These are phyloP conservation scores for Pittosporum tobira DNA, from an alignment of 129 eudicot species.

Conservation along the genomic window DNA sequence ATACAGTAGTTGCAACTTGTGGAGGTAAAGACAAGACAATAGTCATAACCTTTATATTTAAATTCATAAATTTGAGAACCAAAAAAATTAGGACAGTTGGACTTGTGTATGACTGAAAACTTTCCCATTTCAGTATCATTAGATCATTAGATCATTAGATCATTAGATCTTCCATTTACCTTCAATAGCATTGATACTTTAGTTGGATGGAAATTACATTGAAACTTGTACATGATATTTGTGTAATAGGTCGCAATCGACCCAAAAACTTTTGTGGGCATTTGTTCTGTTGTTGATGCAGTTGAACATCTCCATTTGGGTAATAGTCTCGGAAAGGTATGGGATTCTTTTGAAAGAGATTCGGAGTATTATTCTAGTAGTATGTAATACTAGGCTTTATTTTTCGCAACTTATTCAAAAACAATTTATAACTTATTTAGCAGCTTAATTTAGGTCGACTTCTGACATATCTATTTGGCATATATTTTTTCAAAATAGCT, in stretches of 20 bases:
- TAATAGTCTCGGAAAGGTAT: constrained; percentile 91
- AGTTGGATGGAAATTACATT: too few species aligned
- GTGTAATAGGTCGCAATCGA: constrained; percentile 52
- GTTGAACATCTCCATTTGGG: constrained; percentile 97
- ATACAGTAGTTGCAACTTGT: constrained; percentile 90
- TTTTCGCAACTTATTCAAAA: too few species aligned
- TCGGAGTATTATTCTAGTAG: neutral
- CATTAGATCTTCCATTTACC: neutral
- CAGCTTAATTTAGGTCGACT: too few species aligned
- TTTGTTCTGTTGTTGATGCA: constrained; percentile 82
- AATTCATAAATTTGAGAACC: neutral
- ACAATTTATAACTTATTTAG: too few species aligned
- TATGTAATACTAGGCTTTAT: neutral
- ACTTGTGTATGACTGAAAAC: neutral
- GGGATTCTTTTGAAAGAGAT: neutral
- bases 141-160: constrained; percentile 52
- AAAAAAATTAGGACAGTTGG: too few species aligned
- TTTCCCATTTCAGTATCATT: constrained; percentile 70
- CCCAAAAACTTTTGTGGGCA: constrained; percentile 61
- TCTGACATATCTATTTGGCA: too few species aligned
- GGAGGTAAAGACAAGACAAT: constrained; percentile 98
- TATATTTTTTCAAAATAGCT: too few species aligned
- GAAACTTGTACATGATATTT: neutral
- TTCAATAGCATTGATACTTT: neutral
- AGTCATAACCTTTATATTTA: neutral